phyloP scores from a whole-genome alignment of 2,329 filamentous ascomycete genomes.

The Aureobasidium sp. region DNA sequence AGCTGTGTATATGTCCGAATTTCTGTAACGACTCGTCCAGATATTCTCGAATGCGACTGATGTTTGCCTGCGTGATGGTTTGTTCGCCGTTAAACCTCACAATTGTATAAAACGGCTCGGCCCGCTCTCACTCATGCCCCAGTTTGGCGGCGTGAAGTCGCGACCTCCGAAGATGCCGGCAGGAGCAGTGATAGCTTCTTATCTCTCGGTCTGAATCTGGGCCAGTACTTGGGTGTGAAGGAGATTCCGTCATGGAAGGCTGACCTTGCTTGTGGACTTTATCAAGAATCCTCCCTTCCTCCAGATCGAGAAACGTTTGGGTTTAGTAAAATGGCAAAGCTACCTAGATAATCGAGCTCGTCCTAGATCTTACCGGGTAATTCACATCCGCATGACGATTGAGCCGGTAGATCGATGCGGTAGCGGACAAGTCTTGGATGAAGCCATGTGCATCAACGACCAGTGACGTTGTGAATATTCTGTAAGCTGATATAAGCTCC shows the following conservation, averaged over 20 bases:
- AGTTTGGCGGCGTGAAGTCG: not conserved
- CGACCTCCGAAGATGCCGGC: not conserved
- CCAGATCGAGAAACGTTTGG: not conserved
- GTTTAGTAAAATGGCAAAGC: no score
- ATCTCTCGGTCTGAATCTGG: not conserved
- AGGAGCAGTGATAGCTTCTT: not conserved
- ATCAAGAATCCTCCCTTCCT: not conserved
- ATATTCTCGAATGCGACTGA: not conserved
- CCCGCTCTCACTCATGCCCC: not conserved
- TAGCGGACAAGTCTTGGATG: not conserved
- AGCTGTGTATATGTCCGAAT: not conserved
- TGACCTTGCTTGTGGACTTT: no score
- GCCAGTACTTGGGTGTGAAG: not conserved
- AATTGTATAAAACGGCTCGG: not conserved
- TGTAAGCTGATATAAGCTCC: conserved; percentile 5
- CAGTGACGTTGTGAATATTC: not conserved
- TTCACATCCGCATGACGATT: not conserved
- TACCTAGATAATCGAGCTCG: not conserved
- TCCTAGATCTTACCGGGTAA: not conserved
- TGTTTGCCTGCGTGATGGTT: conserved; percentile 6
- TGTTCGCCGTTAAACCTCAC: not conserved
- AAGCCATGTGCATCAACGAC: not conserved
- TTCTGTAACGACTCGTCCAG: not conserved
- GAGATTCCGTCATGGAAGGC: no score
- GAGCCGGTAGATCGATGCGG: not conserved